These are phyloP conservation scores for Geotrichum armillariae DNA, from an alignment of 1,139 yeast species.

Conservation along the genomic window DNA sequence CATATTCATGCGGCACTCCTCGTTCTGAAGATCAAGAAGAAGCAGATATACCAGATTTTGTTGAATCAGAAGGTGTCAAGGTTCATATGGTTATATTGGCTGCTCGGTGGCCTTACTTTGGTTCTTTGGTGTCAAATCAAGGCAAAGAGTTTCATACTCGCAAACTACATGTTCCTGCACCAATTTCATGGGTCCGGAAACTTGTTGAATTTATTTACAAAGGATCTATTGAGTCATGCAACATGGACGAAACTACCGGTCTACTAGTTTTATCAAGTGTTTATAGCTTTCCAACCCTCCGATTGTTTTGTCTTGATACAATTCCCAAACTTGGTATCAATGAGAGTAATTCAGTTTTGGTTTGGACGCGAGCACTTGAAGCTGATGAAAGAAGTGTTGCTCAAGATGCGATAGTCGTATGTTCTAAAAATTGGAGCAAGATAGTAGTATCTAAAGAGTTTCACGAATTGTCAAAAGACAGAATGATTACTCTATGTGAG, in stretches of 20 bases:
- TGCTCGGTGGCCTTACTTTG: conserved; percentile 65
- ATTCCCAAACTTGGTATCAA: conserved; percentile 41
- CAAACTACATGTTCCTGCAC: conserved; percentile 57
- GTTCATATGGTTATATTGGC: conserved; percentile 54
- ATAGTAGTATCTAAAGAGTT: conserved; percentile 49
- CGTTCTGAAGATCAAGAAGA: no score
- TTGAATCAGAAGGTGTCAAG: no score
- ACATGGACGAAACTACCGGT: conserved; percentile 45
- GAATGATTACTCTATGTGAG: conserved; percentile 49
- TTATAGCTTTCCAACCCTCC: conserved; percentile 51
- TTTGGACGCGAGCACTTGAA: conserved; percentile 48
- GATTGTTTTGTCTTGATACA: conserved; percentile 42
- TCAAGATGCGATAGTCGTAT: conserved; percentile 43
- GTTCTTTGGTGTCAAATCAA: conserved; percentile 49
- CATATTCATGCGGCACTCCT: no score
- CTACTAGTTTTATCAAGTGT: conserved; percentile 52
- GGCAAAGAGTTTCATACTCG: conserved; percentile 52
- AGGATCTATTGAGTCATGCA: conserved; percentile 42
- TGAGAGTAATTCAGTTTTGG: conserved; percentile 39
- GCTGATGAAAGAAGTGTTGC: conserved; percentile 48
- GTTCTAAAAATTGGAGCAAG: conserved; percentile 51
- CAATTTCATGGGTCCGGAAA: conserved; percentile 46
- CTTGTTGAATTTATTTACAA: conserved; percentile 53
- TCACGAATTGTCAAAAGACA: conserved; percentile 44
- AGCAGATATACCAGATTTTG: no score